Evolutionary conservation across 768 basidiomycete genomes (phyloP), one percentile per base, ranked within the genome.

Genomic region (Chalciporus chontae): DNA sequence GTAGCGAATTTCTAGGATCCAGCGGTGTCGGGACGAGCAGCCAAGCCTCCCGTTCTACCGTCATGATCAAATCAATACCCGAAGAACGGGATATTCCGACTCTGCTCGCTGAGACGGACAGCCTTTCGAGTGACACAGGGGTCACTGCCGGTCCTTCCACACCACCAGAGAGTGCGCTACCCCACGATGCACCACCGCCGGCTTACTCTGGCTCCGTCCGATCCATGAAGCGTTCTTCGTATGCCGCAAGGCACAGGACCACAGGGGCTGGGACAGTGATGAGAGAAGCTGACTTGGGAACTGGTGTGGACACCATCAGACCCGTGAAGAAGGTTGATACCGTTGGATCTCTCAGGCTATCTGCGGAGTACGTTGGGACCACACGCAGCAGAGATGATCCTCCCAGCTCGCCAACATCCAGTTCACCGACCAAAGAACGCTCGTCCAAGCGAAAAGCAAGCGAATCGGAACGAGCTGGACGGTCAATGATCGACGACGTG

Each of bases 321-420:
- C 94, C 94, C 0, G 84, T 95, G 53, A 95, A 94, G 78, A 91
- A 90, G 61, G 84, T 95, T 26, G 93, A 96, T 64, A 77, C 85
- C 5, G 74, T 77, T 10, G 83, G 85, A 4, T 93, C 91, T 5
- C 70, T 92, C 13, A 75, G 84, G 53, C 66, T 89, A 17, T 92
- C 91, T 1, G 77, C 82, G 9, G 93, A 90, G 58, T 94, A 81
- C 62, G 83, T 93, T 24, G 92, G 91, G 9, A 89, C 76, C 54
- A 62, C 83, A 49, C 75, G 84, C 44, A 59, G 66, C 41, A 77
- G 77, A 64, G 87, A 81, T 47, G 75, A 73, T 18, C 75, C 74
- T 51, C 59, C 66, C 23, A 63, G 66, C 14, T 68, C 71, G 7
- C 69, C 68, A 24, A 69, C 74, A 8, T 62, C 76, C 4, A 71